These are phyloP conservation scores for Cryphonectria nitschkei DNA, from an alignment of 2,329 filamentous ascomycete genomes.

Conservation along the genomic window DNA sequence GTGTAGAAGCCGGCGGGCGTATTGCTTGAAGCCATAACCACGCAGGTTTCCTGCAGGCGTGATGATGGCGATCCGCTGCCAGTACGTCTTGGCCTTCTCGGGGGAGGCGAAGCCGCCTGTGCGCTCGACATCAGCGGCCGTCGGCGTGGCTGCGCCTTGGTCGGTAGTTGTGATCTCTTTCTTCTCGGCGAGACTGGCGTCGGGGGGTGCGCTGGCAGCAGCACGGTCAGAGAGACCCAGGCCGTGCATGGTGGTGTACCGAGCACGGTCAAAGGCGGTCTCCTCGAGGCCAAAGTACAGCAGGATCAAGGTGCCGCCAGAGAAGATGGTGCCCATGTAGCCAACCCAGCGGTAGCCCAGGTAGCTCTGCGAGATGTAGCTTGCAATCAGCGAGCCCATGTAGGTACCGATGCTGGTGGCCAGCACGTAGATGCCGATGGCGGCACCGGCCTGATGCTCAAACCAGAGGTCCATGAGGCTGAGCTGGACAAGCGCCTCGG, in stretches of 20 bases:
- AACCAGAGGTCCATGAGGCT: slow-evolving; percentile 62
- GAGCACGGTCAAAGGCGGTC: slow-evolving; percentile 51
- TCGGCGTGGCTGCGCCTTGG: slow-evolving; percentile 24
- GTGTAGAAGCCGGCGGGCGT: slow-evolving; percentile 55
- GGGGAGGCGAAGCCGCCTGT: slow-evolving; percentile 31
- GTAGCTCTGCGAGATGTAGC: slow-evolving; percentile 50
- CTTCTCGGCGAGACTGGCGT: slow-evolving; percentile 30
- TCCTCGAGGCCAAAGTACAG: slow-evolving; percentile 59
- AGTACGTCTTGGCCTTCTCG: slow-evolving; percentile 51
- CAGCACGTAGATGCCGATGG: slow-evolving; percentile 58
- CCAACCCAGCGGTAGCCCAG: slow-evolving; percentile 53
- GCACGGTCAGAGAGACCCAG: slow-evolving; percentile 34
- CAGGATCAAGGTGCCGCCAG: slow-evolving; percentile 35
- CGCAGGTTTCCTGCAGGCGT: slow-evolving; percentile 58
- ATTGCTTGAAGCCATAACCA: slow-evolving; percentile 58
- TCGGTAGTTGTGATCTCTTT: background rate
- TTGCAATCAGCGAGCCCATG: slow-evolving; percentile 55
- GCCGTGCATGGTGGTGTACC: slow-evolving; percentile 37
- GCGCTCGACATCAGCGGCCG: slow-evolving; percentile 26
- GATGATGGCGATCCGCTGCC: slow-evolving; percentile 58
- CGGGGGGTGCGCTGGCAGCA: slow-evolving; percentile 24
- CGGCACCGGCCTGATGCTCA: slow-evolving; percentile 58
- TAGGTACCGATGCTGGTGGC: slow-evolving; percentile 61
- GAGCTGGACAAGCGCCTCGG: slow-evolving; percentile 60
- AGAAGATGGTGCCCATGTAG: slow-evolving; percentile 38